Evolutionary conservation across 2,329 filamentous ascomycete species (phyloP).

Genomic region (Aureobasidium sp.): DNA sequence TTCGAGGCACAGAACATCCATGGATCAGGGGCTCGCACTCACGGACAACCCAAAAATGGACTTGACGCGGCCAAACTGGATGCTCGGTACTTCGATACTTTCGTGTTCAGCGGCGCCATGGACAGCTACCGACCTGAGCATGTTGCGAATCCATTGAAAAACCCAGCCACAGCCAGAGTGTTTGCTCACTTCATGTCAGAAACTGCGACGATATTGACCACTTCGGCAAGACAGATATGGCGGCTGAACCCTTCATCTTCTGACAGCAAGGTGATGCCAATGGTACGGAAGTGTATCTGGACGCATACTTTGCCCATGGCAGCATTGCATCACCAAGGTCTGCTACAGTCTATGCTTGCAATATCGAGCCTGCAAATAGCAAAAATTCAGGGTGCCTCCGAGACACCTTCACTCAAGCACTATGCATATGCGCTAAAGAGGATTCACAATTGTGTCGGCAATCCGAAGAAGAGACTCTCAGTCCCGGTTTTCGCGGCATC

Average conservation of each 20-base stretch:
- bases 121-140: slow-evolving; percentile 38
- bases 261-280: background rate
- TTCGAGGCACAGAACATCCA: background rate
- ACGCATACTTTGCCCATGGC: slow-evolving; percentile 74
- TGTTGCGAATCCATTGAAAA: slow-evolving; percentile 58
- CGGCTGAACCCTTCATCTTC: background rate
- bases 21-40: background rate
- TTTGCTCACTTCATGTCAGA: slow-evolving; percentile 91
- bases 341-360: slow-evolving; percentile 85
- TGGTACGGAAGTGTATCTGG: slow-evolving; percentile 43
- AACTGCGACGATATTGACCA: slow-evolving; percentile 74
- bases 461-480: slow-evolving; percentile 59
- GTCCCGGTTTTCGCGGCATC: slow-evolving; percentile 82
- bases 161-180: slow-evolving; percentile 68
- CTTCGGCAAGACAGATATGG: slow-evolving; percentile 67
- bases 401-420: slow-evolving; percentile 78
- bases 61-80: slow-evolving; percentile 18
- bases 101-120: slow-evolving; percentile 39
- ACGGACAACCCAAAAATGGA: background rate
- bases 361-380: slow-evolving; percentile 81
- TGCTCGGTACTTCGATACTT: slow-evolving; percentile 35
- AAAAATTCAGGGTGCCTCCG: slow-evolving; percentile 63
- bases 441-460: slow-evolving; percentile 65
- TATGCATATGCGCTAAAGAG: slow-evolving; percentile 79
- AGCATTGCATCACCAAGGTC: slow-evolving; percentile 72